Conservation (phyloP, 75 land plant genomes). For the Sequoia sempervirens region DNA sequence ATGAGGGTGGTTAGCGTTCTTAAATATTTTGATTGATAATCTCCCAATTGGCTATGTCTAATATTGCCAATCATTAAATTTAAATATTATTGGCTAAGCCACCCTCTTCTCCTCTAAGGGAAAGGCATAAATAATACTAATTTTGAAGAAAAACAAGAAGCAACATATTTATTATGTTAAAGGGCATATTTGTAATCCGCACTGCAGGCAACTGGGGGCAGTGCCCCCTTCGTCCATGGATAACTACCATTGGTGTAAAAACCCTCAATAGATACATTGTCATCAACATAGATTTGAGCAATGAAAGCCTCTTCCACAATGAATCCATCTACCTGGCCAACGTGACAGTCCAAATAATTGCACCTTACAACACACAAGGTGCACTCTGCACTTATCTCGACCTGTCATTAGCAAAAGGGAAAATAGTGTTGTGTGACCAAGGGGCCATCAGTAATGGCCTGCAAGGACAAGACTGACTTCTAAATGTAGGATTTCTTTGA, state of each 20-base stretch:
- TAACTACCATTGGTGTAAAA: background rate
- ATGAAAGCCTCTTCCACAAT: background rate
- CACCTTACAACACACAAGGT: background rate
- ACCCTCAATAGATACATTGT: background rate
- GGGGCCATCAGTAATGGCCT: background rate
- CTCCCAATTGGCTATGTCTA: too few relatives aligned
- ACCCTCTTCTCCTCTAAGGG: too few relatives aligned
- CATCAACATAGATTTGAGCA: background rate
- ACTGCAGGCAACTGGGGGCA: constrained; percentile 40
- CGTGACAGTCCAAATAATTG: background rate
- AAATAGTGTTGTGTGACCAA: background rate
- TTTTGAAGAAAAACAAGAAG: too few relatives aligned
- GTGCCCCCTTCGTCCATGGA: constrained; percentile 22
- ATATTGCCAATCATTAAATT: too few relatives aligned
- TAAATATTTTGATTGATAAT: too few relatives aligned
- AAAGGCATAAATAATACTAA: too few relatives aligned
- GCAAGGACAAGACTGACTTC: too few relatives aligned
- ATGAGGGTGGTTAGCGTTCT: too few relatives aligned
- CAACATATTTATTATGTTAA: constrained; percentile 3
- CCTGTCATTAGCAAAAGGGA: background rate
- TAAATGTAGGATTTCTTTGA: background rate
- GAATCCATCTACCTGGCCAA: background rate
- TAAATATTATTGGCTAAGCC: too few relatives aligned
- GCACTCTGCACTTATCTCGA: background rate
- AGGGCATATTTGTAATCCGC: constrained; percentile 30